phyloP scores from a whole-genome alignment of 805 yeast species.

The Pichia paraexigua region DNA sequence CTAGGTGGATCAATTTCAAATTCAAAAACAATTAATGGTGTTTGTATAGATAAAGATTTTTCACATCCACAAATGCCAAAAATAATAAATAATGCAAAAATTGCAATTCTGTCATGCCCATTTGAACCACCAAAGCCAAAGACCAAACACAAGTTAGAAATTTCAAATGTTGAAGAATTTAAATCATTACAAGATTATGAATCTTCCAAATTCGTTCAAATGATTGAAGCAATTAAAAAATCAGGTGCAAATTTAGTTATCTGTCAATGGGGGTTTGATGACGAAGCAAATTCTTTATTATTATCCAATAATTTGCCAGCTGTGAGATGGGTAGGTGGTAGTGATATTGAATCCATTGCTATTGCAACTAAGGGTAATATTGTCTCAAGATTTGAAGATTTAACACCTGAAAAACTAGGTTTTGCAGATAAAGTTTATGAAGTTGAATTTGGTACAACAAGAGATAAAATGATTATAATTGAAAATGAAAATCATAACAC shows the following conservation, averaged over 20 bases:
- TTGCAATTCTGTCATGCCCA: constrained; percentile 96
- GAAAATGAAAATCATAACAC: constrained; percentile 85
- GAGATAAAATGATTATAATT: constrained; percentile 90
- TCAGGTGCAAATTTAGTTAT: constrained; percentile 95
- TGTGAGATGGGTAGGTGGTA: constrained; percentile 98
- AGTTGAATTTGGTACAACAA: constrained; percentile 90
- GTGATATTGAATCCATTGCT: constrained; percentile 90
- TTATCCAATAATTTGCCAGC: constrained; percentile 88
- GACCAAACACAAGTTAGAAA: constrained; percentile 94
- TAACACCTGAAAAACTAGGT: constrained; percentile 76
- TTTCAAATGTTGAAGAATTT: constrained; percentile 90
- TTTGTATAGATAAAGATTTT: constrained; percentile 89
- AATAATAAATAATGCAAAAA: constrained; percentile 64
- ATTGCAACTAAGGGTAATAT: constrained; percentile 97
- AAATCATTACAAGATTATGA: constrained; percentile 86
- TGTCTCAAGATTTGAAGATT: constrained; percentile 94
- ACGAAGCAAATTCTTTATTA: constrained; percentile 92
- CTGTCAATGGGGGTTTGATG: constrained; percentile 99
- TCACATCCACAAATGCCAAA: constrained; percentile 99
- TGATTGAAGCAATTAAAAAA: constrained; percentile 79
- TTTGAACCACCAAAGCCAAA: constrained; percentile 99
- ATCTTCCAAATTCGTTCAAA: constrained; percentile 79
- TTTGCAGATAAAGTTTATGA: constrained; percentile 79
- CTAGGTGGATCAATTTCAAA: constrained; percentile 92
- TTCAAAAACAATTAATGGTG: constrained; percentile 81